Conservation (phyloP, 2,329 filamentous ascomycete species). For the Paecilomyces fulvus region DNA sequence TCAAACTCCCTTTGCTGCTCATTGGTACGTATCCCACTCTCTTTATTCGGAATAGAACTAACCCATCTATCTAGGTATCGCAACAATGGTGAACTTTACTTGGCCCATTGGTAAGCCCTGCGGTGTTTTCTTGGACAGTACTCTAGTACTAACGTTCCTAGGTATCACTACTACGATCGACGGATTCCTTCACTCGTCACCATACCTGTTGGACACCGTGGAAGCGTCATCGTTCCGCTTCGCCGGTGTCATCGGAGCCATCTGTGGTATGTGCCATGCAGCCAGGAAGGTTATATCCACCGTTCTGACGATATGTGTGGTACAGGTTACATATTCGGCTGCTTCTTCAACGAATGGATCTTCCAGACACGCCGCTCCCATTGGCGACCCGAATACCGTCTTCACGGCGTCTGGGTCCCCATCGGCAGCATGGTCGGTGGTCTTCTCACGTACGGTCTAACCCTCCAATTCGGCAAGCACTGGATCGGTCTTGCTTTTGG, state of each 20-base stretch:
- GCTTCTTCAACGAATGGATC: conserved; percentile 29
- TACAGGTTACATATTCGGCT: conserved; percentile 23
- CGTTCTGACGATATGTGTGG: not conserved
- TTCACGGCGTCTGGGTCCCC: conserved; percentile 29
- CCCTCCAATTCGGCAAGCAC: conserved; percentile 23
- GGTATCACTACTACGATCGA: conserved; percentile 29
- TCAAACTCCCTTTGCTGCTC: conserved; percentile 23
- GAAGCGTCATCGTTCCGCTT: conserved; percentile 30
- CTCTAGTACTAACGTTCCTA: conserved; percentile 3
- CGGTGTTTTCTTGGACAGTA: not conserved
- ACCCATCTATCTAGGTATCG: conserved; percentile 10
- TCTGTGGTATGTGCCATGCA: conserved; percentile 14
- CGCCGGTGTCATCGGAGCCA: conserved; percentile 26
- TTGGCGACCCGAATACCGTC: conserved; percentile 25
- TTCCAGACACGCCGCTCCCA: conserved; percentile 12
- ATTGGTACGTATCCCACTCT: conserved; percentile 11
- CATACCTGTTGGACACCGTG: conserved; percentile 26
- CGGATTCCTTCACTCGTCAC: conserved; percentile 22
- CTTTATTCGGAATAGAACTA: not conserved
- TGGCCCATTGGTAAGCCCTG: conserved; percentile 26
- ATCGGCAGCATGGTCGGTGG: conserved; percentile 21
- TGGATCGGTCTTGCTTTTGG: conserved; percentile 31
- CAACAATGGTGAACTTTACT: conserved; percentile 28
- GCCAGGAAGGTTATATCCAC: not conserved
- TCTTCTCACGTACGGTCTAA: conserved; percentile 26